Evolutionary conservation across 176 grass and related monocot genomes (phyloP), one percentile per base, ranked within the genome.

Genomic region (Eragrostis nindensis): DNA sequence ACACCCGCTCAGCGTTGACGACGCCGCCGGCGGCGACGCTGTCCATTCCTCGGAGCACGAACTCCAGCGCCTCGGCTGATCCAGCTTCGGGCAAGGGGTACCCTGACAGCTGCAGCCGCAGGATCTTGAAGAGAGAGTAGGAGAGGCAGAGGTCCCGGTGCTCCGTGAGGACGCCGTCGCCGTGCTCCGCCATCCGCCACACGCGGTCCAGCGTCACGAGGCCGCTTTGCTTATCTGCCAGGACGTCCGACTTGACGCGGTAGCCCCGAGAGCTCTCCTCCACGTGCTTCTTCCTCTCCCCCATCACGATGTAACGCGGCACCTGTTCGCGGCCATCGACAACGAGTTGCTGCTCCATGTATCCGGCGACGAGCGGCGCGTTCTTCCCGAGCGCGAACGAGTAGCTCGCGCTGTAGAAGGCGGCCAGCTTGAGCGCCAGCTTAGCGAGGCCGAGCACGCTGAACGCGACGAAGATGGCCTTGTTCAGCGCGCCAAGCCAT

Each of bases 1-100:
- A 87, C 38, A 87, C 29, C 5, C 86, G 45, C 1, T 83, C 65
- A 3, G 10, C 11, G 11, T 55, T 14, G 26, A 0, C 27, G 10
- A 6, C 4, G 3, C 11, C 71, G n/a, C n/a, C n/a, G n/a, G n/a
- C n/a, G n/a, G n/a, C n/a, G 43, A 1, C 10, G 15, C 36, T 12
- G 49, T 68, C 41, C 84, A 86, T 75, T 40, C 84, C 77, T 27
- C 70, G 0, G 7, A 80, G 84, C 77, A 86, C 84, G 62, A 81
- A 97, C 45, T 83, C 41, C 0, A 80, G 16, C 4, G 84, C 40
- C 61, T 59, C 18, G 7, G 0, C 25, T 5, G 84, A 80, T 2
- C 84, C 77, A 19, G 17, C 70, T 2, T 86, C 70, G 19, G 62
- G 69, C 0, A 86, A 5, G 0, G 84, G 70, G 17, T 75, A 75